Base-by-base conservation (phyloP, 202 grass and related monocot species). In the Carex arenaria region DNA sequence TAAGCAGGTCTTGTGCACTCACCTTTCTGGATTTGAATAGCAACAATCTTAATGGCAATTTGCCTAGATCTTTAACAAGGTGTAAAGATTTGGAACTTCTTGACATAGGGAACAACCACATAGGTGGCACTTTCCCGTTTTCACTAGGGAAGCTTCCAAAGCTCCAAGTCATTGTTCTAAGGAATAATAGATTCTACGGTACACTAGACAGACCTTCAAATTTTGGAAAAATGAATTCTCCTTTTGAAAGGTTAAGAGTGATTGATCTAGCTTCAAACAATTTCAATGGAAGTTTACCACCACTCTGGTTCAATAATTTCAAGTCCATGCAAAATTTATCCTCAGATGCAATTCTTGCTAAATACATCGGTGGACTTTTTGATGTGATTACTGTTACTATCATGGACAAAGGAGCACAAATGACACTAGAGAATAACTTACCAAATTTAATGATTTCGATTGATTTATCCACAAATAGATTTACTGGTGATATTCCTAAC, bases 181-280 rank as follows among this genome's bases (percentile, higher is more conserved):
- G 45, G 9, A 11, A 9, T 2, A 47, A 47, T 47, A 47, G 45
- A 47, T 47, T 47, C 45, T 47, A 11, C 11, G 9, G 45, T 11
- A 47, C 45, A 47, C 45, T 47, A 47, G 45, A 47, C 9, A 1
- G 3, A 28, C 31, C 64, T 38, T 28, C 72, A 52, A 55, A 23
- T 1, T 55, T 31, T 3, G 1, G 13, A 54, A 53, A 12, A 10
- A 76, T 42, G 14, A 30, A 53, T 7, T 31, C 19, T 53, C 2
- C 12, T 76, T 76, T 76, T 2, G 9, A 49, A 10, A 19, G 19
- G 6, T 10, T 72, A 15, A 49, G 51, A 49, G 55, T 76, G 10
- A 26, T 76, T 28, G 72, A 76, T 31, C 10, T 76, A 43, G 72
- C 72, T 14, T 76, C 51, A 55, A 76, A 76, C 23, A 76, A 76